These are phyloP conservation scores for Sclerotinia borealis DNA, from an alignment of 2,329 filamentous ascomycete species.

Conservation along the genomic window DNA sequence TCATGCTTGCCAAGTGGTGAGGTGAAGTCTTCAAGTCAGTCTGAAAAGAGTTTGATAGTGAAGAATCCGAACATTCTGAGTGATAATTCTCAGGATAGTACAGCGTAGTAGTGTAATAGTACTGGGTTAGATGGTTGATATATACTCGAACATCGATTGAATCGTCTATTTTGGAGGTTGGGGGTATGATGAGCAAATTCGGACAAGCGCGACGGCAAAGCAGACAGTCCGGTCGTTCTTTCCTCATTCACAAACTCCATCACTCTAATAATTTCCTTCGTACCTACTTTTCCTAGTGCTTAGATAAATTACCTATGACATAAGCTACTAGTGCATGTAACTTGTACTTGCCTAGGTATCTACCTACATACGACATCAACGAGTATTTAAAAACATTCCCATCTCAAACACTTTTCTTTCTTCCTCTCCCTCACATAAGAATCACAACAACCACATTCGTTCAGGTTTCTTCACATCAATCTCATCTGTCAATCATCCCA, in stretches of 20 bases:
- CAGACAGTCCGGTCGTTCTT: neutral
- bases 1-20: neutral
- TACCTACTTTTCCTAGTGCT: neutral
- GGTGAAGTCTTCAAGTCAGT: neutral
- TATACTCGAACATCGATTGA: neutral
- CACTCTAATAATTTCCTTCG: neutral
- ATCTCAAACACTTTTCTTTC: neutral
- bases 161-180: neutral
- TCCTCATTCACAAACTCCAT: neutral
- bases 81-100: neutral
- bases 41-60: neutral
- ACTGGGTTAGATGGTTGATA: too few relatives aligned
- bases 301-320: neutral
- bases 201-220: too few relatives aligned
- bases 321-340: slow-evolving; percentile 1
- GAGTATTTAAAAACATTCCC: neutral
- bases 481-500: neutral
- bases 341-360: slow-evolving; percentile 1
- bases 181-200: neutral
- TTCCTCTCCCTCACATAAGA: neutral
- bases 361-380: neutral
- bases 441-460: slow-evolving; percentile 11
- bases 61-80: neutral
- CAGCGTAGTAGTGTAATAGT: neutral
- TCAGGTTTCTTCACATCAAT: neutral